Conservation (phyloP, 306 rosid species). For the Fragaria nilgerrensis region DNA sequence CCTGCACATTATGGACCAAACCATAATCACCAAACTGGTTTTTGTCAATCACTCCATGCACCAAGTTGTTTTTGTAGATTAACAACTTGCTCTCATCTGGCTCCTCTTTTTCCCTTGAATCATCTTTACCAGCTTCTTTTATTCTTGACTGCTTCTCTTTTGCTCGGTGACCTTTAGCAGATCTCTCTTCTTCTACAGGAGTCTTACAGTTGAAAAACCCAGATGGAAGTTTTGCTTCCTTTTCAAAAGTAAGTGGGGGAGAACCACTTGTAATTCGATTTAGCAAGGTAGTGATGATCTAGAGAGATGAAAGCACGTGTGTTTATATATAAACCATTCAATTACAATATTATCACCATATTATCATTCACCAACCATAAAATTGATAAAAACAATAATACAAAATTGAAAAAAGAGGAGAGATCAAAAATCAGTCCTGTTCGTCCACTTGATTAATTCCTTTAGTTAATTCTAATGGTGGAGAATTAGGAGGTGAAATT, state of each 20-base stretch:
- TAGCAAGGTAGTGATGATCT: slow-evolving; percentile 86
- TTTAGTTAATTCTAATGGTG: not conserved
- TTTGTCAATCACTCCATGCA: slow-evolving; percentile 89
- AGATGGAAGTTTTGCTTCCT: slow-evolving; percentile 68
- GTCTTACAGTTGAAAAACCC: slow-evolving; percentile 61
- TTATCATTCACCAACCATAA: not conserved
- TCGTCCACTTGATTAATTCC: no score
- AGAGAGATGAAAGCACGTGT: slow-evolving; percentile 16
- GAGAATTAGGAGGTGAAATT: not conserved
- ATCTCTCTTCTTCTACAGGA: slow-evolving; percentile 25
- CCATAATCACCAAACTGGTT: slow-evolving; percentile 97
- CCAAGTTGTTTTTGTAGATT: slow-evolving; percentile 66
- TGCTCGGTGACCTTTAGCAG: slow-evolving; percentile 16
- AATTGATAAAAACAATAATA: not conserved
- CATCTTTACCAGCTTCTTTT: slow-evolving; percentile 19
- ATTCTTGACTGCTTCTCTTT: slow-evolving; percentile 14
- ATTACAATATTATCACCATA: not conserved
- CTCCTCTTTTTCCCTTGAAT: slow-evolving; percentile 36
- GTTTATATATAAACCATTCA: not conserved
- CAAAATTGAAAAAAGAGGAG: not conserved
- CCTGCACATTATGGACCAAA: slow-evolving; percentile 85
- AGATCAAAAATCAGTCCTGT: no score
- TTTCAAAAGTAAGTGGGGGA: slow-evolving; percentile 81
- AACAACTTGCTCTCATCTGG: slow-evolving; percentile 72
- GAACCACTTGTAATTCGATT: slow-evolving; percentile 61